These are phyloP conservation scores for Aspergillus heteromorphus DNA, from an alignment of 495 filamentous ascomycete genomes.

Conservation along the genomic window DNA sequence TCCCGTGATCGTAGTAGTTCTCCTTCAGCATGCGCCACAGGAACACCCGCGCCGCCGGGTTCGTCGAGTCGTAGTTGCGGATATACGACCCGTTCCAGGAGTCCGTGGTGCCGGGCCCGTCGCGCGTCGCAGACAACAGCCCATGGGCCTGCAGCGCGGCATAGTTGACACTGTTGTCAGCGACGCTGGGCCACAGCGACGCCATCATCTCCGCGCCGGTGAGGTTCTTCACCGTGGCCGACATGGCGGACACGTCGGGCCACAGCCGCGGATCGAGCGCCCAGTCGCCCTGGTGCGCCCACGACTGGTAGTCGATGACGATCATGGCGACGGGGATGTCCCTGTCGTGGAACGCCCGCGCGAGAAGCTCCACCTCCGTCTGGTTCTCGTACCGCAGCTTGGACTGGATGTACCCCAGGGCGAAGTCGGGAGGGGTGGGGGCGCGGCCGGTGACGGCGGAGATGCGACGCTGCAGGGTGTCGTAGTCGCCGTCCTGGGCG, in stretches of 20 bases:
- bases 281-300: conserved; percentile 33
- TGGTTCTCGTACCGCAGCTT: conserved; percentile 33
- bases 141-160: conserved; percentile 24
- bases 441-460: conserved; percentile 25
- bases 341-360: conserved; percentile 16
- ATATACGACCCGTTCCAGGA: conserved; percentile 29
- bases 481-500: conserved; percentile 18
- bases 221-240: conserved; percentile 21
- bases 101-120: conserved; percentile 24
- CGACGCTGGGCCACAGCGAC: conserved; percentile 29
- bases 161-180: conserved; percentile 26
- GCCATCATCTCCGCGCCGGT: conserved; percentile 31
- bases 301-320: conserved; percentile 31
- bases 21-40: conserved; percentile 47
- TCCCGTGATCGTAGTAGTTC: conserved; percentile 51
- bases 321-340: conserved; percentile 26
- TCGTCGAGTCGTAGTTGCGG: conserved; percentile 29
- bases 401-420: conserved; percentile 28
- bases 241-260: conserved; percentile 22
- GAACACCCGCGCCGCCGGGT: conserved; percentile 41
- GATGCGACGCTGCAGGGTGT: conserved; percentile 21
- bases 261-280: conserved; percentile 23
- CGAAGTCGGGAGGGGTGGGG: conserved; percentile 24
- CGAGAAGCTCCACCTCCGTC: conserved; percentile 20
- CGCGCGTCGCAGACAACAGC: conserved; percentile 21